Evolutionary conservation across 192 early-diverging fungal genomes (phyloP), one percentile per base, ranked within the genome.

Genomic region (Chytriomyces hyalinus): DNA sequence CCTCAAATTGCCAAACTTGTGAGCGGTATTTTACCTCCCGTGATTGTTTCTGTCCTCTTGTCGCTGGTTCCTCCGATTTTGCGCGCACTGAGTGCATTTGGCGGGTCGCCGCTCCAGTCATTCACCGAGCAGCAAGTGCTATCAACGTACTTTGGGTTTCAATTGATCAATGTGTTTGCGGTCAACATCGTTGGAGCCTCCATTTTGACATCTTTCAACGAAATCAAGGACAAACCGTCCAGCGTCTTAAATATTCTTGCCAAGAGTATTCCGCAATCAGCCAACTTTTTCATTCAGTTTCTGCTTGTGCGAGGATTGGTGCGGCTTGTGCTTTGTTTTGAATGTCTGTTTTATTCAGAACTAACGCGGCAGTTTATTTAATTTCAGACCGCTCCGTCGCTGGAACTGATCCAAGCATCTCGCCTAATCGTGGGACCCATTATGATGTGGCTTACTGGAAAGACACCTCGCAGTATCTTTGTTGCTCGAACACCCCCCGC

Each of bases 251-350:
- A 68, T 5, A 85, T 83, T 22, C 69, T 93, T 2, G 87, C 90
- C n/a, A 53, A 75, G 46, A 85, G 87, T 5, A 86, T 97, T 1
- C 96, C 96, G 6, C 77, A 84, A 48, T 91, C 91, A 2, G 91
- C 93, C 2, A 91, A 88, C 65, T 95, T 93, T 81, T 96, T 95
- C 68, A 87, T 95, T 48, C 94, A 93, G 36, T 97, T 93, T 80
- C 87, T 96, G 36, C 80, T 96, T 78, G 85, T 97, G 24, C 87
- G 88, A n/a, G 84, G 90, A 4, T 84, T 94, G 24, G 69, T 78
- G 47, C 61, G 77, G 36, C 36, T 36, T 36, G 36, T 2, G 4
- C 36, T 36, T 36, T 36, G 36, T 36, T 36, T 36, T 36, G 36
- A 36, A 36, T 13, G 61, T 20, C 8, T 61, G 6, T n/a, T 46